A percentile compares a stretch with the other conserved stretches of the same genome.
phyloP scores from a whole-genome alignment of 345 rosid species.

The Rhizophora apiculata region DNA sequence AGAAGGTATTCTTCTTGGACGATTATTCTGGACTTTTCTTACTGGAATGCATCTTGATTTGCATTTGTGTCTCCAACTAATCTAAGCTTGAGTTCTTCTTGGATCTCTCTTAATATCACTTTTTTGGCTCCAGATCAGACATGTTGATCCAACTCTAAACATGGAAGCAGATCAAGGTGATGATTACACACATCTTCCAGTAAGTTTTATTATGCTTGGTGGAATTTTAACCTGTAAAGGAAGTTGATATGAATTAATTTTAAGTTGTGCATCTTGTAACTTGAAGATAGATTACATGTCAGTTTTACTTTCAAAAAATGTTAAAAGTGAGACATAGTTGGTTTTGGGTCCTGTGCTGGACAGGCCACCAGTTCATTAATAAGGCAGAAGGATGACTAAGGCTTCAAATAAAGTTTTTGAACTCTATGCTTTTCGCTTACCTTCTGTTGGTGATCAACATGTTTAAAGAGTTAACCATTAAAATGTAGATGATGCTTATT shows the following conservation, averaged over 20 bases:
- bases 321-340: background rate
- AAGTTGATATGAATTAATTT: background rate
- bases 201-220: constrained; percentile 34
- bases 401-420: constrained; percentile 1
- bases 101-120: background rate
- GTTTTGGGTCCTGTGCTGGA: no score
- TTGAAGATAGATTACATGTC: background rate
- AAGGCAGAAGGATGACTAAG: background rate
- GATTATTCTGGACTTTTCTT: constrained; percentile 6
- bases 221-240: constrained; percentile 3
- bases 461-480: background rate
- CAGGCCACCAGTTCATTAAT: no score
- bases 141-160: constrained; percentile 92
- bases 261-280: background rate
- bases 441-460: background rate
- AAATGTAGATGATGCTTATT: background rate
- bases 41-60: background rate
- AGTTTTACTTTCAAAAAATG: no score
- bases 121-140: constrained; percentile 54
- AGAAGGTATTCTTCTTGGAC: constrained; percentile 50
- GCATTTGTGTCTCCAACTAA: constrained; percentile 11
- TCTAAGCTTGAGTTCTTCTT: constrained; percentile 11
- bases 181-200: constrained; percentile 91
- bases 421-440: background rate
- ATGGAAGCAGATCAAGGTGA: constrained; percentile 96